Evolutionary conservation across 345 rosid genomes (phyloP), one percentile per base, ranked within the genome.

Genomic region (Salix udensis): DNA sequence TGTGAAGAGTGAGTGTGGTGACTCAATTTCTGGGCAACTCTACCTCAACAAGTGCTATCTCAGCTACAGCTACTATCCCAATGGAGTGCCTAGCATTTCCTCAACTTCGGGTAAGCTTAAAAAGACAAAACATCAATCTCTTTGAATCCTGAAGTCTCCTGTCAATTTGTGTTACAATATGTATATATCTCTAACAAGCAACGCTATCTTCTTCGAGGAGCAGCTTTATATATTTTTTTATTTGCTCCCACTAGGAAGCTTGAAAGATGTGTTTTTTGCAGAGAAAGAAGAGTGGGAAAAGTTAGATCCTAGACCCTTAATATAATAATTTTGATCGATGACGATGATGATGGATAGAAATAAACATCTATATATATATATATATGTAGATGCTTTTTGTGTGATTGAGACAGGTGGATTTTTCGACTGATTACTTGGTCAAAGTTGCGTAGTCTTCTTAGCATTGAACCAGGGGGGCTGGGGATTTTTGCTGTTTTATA

Each of bases 61-160:
- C 77, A 92, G 97, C 85, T 94, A 84, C 68, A 92, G 89, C 70
- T 92, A 92, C 30, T 90, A 94, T 85, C 87, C 98, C 5, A 90
- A 82, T 68, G 98, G 97, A 26, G 94, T 85, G 69, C 90, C 98
- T 2, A 77, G 69, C 74, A 78, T 86, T 34, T 24, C 87, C 53
- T 50, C 92, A 21, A 23, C 72, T 14, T 66, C 84, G 64, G 84
- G 81, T 81, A 69, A 67, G 68, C 30, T 34, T 73, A 16, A 6
- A 24, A 34, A 21, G 6, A 37, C 37, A 36, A 31, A 34, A 46
- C 31, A 13, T 24, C 19, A n/a, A 34, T 69, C 42, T 28, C 24
- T 30, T 19, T 65, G 3, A 7, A 11, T 39, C 14, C 40, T 46
- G 50, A 68, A 40, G 1, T 5, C 14, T 58, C 65, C 60, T 36